Evolutionary conservation across 1,139 yeast genomes (phyloP), one percentile per base, ranked within the genome.

Genomic region (Protomyces gravidus): DNA sequence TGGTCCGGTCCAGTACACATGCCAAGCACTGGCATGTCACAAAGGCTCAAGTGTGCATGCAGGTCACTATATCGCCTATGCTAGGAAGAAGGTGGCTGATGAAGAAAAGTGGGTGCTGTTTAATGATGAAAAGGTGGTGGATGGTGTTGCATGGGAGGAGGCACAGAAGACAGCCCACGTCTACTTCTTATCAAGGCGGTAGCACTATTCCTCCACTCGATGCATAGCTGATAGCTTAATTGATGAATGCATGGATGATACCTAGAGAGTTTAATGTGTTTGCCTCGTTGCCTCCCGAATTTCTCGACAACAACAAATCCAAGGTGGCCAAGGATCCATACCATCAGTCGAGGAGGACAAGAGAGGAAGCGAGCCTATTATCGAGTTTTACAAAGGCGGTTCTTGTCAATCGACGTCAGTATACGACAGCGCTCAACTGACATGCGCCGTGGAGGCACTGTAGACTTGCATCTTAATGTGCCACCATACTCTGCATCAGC

Each of bases 21-120:
- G 92, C 49, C 78, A 81, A 59, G 87, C 89, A 0, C 87, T 89
- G 7, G 79, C 92, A 23, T 90, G 97, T 69, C 99, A 92, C 71
- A 92, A 92, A 71, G 99, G 99, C 9, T 78, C 85, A 0, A 88
- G 96, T 19, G 88, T 92, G 1, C 97, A 92, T 64, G 89, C 97
- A 0, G 98, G 98, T 0, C 99, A 92, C 71, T 92, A 92, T 70
- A 97, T 94, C 45, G 90, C 86, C 0, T 92, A 86, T 68, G 77
- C 89, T 50, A 76, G 76, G 59, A 80, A 80, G 65, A 66, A 69
- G 32, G 60, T 70, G 0, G 56, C 59, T 13, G 72, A 77, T 1
- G 76, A 76, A 3, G 73, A 68, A n/a, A 75, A 76, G 61, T 90
- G 97, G 97, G 85, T 86, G 0, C 75, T 92, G 62, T 92, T 84